A percentile compares a stretch with the other conserved stretches of the same genome.
Evolutionary conservation across 371 early-diverging fungal genomes (phyloP).

Genomic region (Circinella minor): DNA sequence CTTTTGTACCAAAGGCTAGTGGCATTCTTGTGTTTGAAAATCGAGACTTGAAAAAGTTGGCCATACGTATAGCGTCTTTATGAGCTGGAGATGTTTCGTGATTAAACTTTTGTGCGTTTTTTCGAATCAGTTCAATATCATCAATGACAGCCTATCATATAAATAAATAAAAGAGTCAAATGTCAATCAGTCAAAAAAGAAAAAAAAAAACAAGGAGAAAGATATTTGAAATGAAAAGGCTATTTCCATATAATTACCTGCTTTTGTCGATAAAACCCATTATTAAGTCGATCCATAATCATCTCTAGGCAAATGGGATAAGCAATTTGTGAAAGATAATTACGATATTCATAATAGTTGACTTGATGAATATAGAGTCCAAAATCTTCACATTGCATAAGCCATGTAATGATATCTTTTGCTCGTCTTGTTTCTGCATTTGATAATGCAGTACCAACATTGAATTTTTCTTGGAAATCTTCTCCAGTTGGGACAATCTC

Average conservation of each 20-base stretch:
- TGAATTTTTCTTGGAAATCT: slow-evolving; percentile 42
- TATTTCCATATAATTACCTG: slow-evolving; percentile 34
- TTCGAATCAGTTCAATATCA: slow-evolving; percentile 68
- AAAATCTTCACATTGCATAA: slow-evolving; percentile 50
- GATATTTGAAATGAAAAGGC: too few relatives aligned
- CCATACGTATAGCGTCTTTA: slow-evolving; percentile 60
- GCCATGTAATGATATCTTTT: slow-evolving; percentile 37
- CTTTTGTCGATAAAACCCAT: slow-evolving; percentile 65
- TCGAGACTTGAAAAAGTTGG: slow-evolving; percentile 60
- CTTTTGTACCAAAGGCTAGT: slow-evolving; percentile 28
- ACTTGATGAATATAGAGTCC: slow-evolving; percentile 70
- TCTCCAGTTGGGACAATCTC: slow-evolving; percentile 50
- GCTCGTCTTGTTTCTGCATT: slow-evolving; percentile 35
- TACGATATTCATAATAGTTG: slow-evolving; percentile 66
- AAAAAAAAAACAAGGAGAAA: too few relatives aligned
- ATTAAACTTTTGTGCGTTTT: slow-evolving; percentile 74
- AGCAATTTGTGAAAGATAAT: slow-evolving; percentile 67
- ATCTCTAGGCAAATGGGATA: slow-evolving; percentile 75
- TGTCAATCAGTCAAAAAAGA: too few relatives aligned
- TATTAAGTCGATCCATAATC: slow-evolving; percentile 58
- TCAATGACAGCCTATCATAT: slow-evolving; percentile 58
- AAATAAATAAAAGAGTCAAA: too few relatives aligned
- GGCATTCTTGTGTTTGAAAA: slow-evolving; percentile 50
- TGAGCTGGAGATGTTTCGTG: slow-evolving; percentile 64
- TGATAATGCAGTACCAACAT: slow-evolving; percentile 21